These are phyloP conservation scores for Copromyces sp. DNA, from an alignment of 495 filamentous ascomycete genomes.

Conservation along the genomic window DNA sequence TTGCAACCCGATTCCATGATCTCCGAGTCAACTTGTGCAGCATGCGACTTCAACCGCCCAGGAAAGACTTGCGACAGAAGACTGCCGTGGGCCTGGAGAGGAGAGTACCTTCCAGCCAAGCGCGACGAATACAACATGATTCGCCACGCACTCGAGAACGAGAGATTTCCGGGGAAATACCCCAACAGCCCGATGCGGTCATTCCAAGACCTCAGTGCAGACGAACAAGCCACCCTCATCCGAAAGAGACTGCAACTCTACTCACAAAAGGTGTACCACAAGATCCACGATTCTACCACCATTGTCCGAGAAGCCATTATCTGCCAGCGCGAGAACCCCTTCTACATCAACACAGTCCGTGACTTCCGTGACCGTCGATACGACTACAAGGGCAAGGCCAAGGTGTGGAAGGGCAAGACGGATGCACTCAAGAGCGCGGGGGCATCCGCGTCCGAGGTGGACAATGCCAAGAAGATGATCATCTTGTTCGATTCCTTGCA, in stretches of 20 bases:
- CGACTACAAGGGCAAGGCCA: slow-evolving; percentile 96
- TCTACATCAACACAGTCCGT: slow-evolving; percentile 94
- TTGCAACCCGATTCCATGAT: slow-evolving; percentile 98
- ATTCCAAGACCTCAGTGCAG: slow-evolving; percentile 69
- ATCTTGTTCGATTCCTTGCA: slow-evolving; percentile 92
- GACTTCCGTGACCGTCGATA: slow-evolving; percentile 93
- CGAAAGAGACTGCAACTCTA: slow-evolving; percentile 88
- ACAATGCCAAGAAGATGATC: slow-evolving; percentile 97
- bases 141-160: slow-evolving; percentile 81
- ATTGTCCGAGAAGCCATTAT: slow-evolving; percentile 95
- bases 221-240: slow-evolving; percentile 73
- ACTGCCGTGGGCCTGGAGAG: slow-evolving; percentile 96
- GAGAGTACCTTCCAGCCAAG: slow-evolving; percentile 93
- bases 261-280: slow-evolving; percentile 98
- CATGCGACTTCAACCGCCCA: slow-evolving; percentile 96
- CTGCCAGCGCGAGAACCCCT: slow-evolving; percentile 96
- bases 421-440: slow-evolving; percentile 75
- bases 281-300: slow-evolving; percentile 91
- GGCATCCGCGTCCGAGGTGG: slow-evolving; percentile 65
- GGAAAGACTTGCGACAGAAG: slow-evolving; percentile 95
- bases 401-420: slow-evolving; percentile 96
- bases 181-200: slow-evolving; percentile 59
- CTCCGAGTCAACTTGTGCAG: slow-evolving; percentile 86
- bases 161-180: slow-evolving; percentile 69
- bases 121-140: slow-evolving; percentile 99